These are phyloP conservation scores for Xylariaceae sp. DNA, from an alignment of 2,329 filamentous ascomycete species.

Conservation along the genomic window DNA sequence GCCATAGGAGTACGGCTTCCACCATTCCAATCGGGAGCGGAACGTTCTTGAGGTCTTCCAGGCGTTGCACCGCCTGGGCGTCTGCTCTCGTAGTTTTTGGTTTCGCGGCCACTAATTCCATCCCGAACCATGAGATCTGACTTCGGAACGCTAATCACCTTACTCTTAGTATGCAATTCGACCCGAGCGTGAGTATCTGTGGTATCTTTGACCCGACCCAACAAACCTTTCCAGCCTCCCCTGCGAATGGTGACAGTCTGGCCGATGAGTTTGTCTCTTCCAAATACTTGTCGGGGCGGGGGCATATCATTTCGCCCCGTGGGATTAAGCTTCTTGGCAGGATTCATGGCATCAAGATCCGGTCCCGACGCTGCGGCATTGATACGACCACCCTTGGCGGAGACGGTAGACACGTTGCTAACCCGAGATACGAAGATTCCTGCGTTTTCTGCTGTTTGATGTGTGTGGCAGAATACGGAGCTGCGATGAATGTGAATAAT, in stretches of 20 bases:
- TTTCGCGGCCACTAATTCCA: constrained; percentile 69
- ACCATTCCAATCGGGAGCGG: constrained; percentile 53
- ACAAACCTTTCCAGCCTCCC: constrained; percentile 83
- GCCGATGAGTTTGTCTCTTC: constrained; percentile 77
- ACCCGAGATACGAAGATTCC: constrained; percentile 85
- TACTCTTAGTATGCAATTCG: constrained; percentile 90
- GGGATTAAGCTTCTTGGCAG: constrained; percentile 69
- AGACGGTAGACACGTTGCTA: constrained; percentile 79
- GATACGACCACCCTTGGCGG: constrained; percentile 86
- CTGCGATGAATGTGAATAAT: constrained; percentile 92
- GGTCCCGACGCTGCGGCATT: constrained; percentile 58
- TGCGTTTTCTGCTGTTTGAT: constrained; percentile 77
- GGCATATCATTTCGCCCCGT: constrained; percentile 52
- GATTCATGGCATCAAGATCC: constrained; percentile 88
- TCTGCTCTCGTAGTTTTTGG: constrained; percentile 59
- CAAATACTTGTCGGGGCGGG: constrained; percentile 67
- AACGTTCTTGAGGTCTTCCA: constrained; percentile 42
- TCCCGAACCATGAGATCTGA: constrained; percentile 82
- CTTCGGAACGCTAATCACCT: constrained; percentile 80
- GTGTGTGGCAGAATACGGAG: constrained; percentile 85
- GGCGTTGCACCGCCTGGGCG: constrained; percentile 45
- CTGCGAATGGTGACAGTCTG: constrained; percentile 86
- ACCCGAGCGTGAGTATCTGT: constrained; percentile 82
- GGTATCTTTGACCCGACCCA: constrained; percentile 94
- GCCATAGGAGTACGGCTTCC: constrained; percentile 65